These are phyloP conservation scores for Plasmodium blacklocki DNA, from an alignment of 169 alveolate genomes.

Conservation along the genomic window DNA sequence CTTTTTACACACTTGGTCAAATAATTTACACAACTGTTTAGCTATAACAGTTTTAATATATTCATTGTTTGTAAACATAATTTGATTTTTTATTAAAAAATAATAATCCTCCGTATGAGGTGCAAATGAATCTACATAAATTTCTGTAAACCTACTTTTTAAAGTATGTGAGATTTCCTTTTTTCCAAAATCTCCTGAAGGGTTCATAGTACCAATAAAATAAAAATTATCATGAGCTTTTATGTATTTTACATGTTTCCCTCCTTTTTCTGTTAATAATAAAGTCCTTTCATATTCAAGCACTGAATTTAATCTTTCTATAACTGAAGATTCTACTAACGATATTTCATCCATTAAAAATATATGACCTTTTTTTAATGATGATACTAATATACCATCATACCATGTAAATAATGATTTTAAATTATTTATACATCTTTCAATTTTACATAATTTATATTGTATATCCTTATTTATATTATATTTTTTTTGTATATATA, in stretches of 20 bases:
- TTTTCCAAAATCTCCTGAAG: conserved; percentile 99
- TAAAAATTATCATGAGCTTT: conserved; percentile 94
- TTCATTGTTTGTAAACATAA: conserved; percentile 26
- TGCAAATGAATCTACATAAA: conserved; percentile 89
- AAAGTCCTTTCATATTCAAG: conserved; percentile 93
- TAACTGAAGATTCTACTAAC: conserved; percentile 98
- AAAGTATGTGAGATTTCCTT: conserved; percentile 99
- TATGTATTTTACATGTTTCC: conserved; percentile 82
- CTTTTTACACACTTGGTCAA: conserved; percentile 57
- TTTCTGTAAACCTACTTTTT: conserved; percentile 98
- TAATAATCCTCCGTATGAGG: conserved; percentile 64
- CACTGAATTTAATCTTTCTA: conserved; percentile 98
- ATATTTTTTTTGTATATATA: conserved; percentile 58
- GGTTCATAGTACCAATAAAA: conserved; percentile 99
- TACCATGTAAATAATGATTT: conserved; percentile 97
- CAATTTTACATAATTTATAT: conserved; percentile 16
- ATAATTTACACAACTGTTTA: conserved; percentile 14
- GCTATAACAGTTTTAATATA: conserved; percentile 19
- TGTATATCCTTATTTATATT: conserved; percentile 21
- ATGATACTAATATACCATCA: conserved; percentile 98
- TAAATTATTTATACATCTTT: conserved; percentile 38
- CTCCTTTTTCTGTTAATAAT: conserved; percentile 87
- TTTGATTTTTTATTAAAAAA: conserved; percentile 56
- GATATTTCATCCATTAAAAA: conserved; percentile 98
- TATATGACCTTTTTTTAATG: conserved; percentile 96